These are phyloP conservation scores for Gossypium davidsonii DNA, from an alignment of 441 rosid species.

Conservation along the genomic window DNA sequence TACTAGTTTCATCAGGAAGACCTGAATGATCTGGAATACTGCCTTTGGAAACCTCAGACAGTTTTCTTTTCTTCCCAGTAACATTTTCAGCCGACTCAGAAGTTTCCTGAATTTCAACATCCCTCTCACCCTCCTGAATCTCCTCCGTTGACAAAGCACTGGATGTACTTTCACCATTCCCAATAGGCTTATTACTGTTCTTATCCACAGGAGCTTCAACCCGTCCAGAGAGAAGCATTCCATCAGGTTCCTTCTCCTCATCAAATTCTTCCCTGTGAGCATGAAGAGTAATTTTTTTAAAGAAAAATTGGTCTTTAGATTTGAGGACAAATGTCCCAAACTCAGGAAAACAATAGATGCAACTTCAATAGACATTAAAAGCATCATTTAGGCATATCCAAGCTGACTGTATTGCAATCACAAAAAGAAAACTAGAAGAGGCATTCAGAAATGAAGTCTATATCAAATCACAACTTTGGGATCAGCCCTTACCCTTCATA, in stretches of 20 bases:
- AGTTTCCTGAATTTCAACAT: conserved; percentile 28
- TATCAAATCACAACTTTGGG: not conserved
- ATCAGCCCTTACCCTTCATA: not conserved
- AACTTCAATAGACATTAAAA: not conserved
- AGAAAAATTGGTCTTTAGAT: not conserved
- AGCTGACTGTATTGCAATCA: too few species aligned
- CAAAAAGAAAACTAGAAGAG: too few species aligned
- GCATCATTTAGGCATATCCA: too few species aligned
- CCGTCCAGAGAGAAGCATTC: conserved; percentile 92
- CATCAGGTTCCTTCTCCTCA: conserved; percentile 94
- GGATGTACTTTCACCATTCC: conserved; percentile 45
- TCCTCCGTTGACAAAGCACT: conserved; percentile 23
- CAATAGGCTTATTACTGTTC: conserved; percentile 35
- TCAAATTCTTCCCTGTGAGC: conserved; percentile 78
- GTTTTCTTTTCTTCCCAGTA: conserved; percentile 57
- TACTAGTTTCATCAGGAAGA: conserved; percentile 8
- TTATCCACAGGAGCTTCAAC: conserved; percentile 48
- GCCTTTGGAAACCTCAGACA: conserved; percentile 21
- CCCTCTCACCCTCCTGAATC: conserved; percentile 15
- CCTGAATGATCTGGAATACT: conserved; percentile 19
- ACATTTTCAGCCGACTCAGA: conserved; percentile 27
- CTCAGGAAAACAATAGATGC: not conserved
- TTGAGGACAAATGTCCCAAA: not conserved
- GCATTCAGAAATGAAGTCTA: too few species aligned
- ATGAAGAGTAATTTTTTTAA: not conserved